These are phyloP conservation scores for Leptographium radiaticola DNA, from an alignment of 2,329 filamentous ascomycete genomes.

Conservation along the genomic window DNA sequence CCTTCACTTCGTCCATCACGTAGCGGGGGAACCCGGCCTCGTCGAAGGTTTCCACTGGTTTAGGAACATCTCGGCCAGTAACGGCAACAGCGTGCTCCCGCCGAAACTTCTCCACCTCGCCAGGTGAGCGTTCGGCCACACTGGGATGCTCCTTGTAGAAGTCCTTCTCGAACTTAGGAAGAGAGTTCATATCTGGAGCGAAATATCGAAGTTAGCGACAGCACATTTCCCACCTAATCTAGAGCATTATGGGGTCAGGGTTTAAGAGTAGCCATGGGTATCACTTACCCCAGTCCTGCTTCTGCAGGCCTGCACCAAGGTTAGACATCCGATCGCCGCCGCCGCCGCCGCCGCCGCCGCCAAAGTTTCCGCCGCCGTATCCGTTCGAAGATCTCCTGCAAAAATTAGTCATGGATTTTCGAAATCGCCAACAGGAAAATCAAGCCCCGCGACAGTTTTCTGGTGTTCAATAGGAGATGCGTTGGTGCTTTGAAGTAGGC, in stretches of 20 bases:
- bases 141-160: conserved; percentile 95
- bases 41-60: conserved; percentile 92
- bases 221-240: too few relatives aligned
- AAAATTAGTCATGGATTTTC: background rate
- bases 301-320: conserved; percentile 76
- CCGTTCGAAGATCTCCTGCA: conserved; percentile 15
- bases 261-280: background rate
- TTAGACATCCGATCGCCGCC: conserved; percentile 91
- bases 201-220: background rate
- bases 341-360: conserved; percentile 36
- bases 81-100: conserved; percentile 74
- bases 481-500: too few relatives aligned
- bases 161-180: conserved; percentile 97
- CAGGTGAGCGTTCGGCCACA: conserved; percentile 59
- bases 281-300: conserved; percentile 73
- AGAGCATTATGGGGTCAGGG: too few relatives aligned
- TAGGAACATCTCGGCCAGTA: conserved; percentile 68
- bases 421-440: background rate
- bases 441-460: too few relatives aligned
- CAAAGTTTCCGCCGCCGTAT: conserved; percentile 22
- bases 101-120: conserved; percentile 82
- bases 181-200: conserved; percentile 51
- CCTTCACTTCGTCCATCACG: conserved; percentile 97
- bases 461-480: too few relatives aligned
- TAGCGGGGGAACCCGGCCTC: conserved; percentile 95